phyloP scores from a whole-genome alignment of 2,329 filamentous ascomycete species.

The Aspergillus hiratsukae region DNA sequence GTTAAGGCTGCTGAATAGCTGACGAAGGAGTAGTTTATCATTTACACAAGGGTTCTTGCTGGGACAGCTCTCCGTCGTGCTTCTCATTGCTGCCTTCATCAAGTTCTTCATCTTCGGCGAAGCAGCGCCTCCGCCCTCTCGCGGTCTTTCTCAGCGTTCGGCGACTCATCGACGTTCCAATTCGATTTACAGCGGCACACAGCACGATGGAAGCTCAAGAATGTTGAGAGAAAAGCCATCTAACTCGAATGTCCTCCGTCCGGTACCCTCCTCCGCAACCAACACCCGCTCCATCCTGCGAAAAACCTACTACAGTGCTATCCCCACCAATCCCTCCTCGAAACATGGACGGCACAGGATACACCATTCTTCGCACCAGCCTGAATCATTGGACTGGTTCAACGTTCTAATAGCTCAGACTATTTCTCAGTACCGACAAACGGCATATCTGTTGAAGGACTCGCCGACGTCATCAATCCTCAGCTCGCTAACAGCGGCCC shows the following conservation, averaged over 20 bases:
- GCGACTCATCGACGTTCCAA: slow-evolving; percentile 74
- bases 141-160: slow-evolving; percentile 68
- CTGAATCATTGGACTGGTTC: slow-evolving; percentile 97
- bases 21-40: slow-evolving; percentile 57
- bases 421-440: slow-evolving; percentile 88
- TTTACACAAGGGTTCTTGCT: slow-evolving; percentile 93
- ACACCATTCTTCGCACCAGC: slow-evolving; percentile 73
- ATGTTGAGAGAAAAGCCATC: slow-evolving; percentile 43
- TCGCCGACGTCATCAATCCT: slow-evolving; percentile 60
- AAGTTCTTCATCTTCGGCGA: slow-evolving; percentile 99
- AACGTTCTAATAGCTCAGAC: slow-evolving; percentile 96
- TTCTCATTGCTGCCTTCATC: slow-evolving; percentile 91
- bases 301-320: slow-evolving; percentile 90
- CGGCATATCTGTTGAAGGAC: slow-evolving; percentile 80
- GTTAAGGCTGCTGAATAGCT: background rate
- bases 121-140: slow-evolving; percentile 75
- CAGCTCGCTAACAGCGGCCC: slow-evolving; percentile 72
- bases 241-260: slow-evolving; percentile 67
- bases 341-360: slow-evolving; percentile 41
- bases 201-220: slow-evolving; percentile 41
- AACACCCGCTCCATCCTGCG: slow-evolving; percentile 73
- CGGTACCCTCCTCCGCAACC: slow-evolving; percentile 75
- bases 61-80: slow-evolving; percentile 85
- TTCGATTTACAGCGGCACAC: slow-evolving; percentile 48
- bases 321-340: slow-evolving; percentile 36